phyloP scores from a whole-genome alignment of 164 flowering plant genomes.

The Tetrastigma voinierianum region DNA sequence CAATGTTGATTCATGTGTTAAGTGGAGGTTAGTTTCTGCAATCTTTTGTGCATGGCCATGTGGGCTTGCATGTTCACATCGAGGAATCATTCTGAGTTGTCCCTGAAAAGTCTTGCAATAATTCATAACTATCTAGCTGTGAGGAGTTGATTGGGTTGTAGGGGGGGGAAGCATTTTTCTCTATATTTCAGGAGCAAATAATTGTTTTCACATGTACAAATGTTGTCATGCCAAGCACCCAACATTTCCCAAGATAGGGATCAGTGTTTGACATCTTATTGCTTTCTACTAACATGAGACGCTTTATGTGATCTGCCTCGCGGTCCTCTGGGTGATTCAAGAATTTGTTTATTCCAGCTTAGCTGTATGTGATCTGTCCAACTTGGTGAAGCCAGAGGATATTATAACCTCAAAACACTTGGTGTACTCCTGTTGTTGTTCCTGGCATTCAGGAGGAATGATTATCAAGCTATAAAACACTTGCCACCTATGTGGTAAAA shows the following conservation, averaged over 20 bases:
- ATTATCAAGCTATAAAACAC: conserved; percentile 82
- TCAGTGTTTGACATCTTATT: not conserved
- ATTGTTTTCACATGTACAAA: not conserved
- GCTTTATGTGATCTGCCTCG: no score
- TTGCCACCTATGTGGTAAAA: conserved; percentile 85
- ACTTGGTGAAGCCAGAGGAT: conserved; percentile 85
- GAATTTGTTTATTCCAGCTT: conserved; percentile 51
- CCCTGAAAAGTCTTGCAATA: not conserved
- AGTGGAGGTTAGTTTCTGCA: no score
- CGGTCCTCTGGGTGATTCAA: not conserved
- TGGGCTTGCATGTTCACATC: no score
- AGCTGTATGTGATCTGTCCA: conserved; percentile 92
- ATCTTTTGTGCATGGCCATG: no score
- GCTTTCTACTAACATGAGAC: not conserved
- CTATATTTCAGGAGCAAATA: not conserved
- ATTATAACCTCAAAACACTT: conserved; percentile 77
- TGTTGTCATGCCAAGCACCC: not conserved
- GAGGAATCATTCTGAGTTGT: no score
- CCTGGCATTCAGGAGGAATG: conserved; percentile 97
- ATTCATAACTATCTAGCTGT: not conserved
- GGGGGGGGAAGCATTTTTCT: not conserved
- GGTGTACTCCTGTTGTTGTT: conserved; percentile 82
- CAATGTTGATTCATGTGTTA: no score
- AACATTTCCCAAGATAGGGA: not conserved
- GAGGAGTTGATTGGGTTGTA: not conserved